Conservation (phyloP, 2,329 filamentous ascomycete genomes). For the Aspergillus sp. region DNA sequence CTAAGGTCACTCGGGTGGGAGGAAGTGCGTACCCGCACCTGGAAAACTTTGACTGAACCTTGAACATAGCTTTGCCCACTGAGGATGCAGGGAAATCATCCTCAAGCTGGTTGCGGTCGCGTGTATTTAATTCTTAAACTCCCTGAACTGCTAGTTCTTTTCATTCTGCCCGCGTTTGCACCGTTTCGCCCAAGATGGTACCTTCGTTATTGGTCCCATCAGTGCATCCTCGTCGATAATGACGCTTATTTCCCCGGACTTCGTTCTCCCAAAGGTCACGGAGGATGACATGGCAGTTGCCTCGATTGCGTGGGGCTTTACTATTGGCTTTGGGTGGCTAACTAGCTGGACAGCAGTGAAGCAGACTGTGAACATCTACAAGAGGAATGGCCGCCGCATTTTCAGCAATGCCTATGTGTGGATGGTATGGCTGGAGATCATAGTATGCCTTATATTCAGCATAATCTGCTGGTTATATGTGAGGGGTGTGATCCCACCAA, state of each 20-base stretch:
- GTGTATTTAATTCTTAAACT: too few species aligned
- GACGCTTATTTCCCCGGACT: background rate
- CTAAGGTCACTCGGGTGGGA: too few species aligned
- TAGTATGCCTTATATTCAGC: background rate
- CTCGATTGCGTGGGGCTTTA: background rate
- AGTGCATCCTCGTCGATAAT: background rate
- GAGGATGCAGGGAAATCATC: too few species aligned
- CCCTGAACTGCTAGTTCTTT: background rate
- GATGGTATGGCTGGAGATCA: background rate
- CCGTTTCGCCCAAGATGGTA: background rate
- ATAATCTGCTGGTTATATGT: background rate
- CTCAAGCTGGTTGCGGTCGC: too few species aligned
- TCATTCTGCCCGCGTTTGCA: background rate
- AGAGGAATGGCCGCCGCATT: background rate
- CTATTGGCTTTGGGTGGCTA: background rate
- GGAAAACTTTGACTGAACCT: too few species aligned
- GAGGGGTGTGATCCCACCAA: background rate
- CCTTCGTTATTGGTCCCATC: background rate
- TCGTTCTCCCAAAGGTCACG: background rate
- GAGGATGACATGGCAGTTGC: background rate
- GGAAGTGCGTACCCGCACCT: too few species aligned
- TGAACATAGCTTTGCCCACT: too few species aligned
- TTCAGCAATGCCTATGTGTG: background rate
- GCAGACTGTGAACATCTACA: background rate
- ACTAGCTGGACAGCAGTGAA: background rate